A percentile compares a stretch with the other conserved stretches of the same genome.
Conservation (phyloP, 106 monocot species). For the Xerophyta viscosa region DNA sequence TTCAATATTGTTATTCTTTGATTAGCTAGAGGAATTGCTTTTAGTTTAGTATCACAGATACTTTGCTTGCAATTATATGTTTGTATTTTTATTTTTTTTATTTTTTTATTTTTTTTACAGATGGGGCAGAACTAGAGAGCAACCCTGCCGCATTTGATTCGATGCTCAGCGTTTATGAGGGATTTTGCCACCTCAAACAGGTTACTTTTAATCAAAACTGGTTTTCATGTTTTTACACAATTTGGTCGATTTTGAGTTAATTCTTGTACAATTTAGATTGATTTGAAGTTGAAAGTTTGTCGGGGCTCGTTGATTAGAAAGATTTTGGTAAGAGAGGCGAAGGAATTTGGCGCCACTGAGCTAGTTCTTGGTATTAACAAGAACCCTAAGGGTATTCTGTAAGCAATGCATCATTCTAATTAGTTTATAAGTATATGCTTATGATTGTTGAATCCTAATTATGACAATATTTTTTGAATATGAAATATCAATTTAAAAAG, state of each 20-base stretch:
- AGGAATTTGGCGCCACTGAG: constrained; percentile 8
- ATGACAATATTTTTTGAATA: not conserved
- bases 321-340: constrained; percentile 27
- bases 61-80: no score
- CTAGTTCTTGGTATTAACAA: constrained; percentile 33
- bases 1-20: no score
- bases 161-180: constrained; percentile 51
- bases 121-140: constrained; percentile 11
- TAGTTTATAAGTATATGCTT: not conserved
- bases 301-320: constrained; percentile 27
- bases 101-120: constrained; percentile 10
- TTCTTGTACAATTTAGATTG: constrained; percentile 16
- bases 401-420: not conserved
- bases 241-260: not conserved
- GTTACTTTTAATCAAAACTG: constrained; percentile 2
- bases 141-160: constrained; percentile 32
- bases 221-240: not conserved
- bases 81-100: not conserved
- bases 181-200: constrained; percentile 70
- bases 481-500: not conserved
- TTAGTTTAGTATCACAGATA: no score
- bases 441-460: not conserved
- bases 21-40: no score
- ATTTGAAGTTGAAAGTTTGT: constrained; percentile 46
- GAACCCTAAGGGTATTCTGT: constrained; percentile 19